phyloP scores from a whole-genome alignment of 805 yeast genomes.

The Starmerella cellae region DNA sequence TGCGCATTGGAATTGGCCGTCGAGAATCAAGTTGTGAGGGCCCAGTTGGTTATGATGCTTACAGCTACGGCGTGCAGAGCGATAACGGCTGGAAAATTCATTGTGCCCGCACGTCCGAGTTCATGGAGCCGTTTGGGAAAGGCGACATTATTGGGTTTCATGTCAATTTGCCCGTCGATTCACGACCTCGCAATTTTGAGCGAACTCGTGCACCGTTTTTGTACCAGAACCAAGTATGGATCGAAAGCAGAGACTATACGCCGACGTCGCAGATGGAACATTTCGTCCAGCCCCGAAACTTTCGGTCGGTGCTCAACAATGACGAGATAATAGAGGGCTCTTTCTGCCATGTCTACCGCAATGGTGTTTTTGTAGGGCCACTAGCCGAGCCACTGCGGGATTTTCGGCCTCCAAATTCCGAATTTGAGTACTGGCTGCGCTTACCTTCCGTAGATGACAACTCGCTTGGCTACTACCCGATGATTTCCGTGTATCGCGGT shows the following conservation, averaged over 20 bases:
- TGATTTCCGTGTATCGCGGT: constrained; percentile 65
- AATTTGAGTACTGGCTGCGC: constrained; percentile 21
- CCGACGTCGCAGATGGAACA: constrained; percentile 60
- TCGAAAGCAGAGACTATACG: constrained; percentile 73
- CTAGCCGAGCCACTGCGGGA: constrained; percentile 58
- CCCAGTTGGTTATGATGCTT: constrained; percentile 91
- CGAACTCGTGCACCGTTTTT: constrained; percentile 83
- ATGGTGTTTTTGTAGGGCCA: constrained; percentile 53
- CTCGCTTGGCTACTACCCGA: constrained; percentile 79
- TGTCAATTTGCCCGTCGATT: constrained; percentile 47
- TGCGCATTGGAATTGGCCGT: constrained; percentile 70
- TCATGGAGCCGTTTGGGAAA: constrained; percentile 45
- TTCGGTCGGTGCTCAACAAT: constrained; percentile 5
- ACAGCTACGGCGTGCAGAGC: constrained; percentile 85
- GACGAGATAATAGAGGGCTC: constrained; percentile 34
- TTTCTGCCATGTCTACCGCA: constrained; percentile 54
- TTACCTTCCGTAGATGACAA: constrained; percentile 52
- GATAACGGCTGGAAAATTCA: constrained; percentile 59
- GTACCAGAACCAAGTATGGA: constrained; percentile 61
- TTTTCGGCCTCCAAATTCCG: constrained; percentile 68
- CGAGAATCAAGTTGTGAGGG: constrained; percentile 84
- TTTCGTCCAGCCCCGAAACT: constrained; percentile 33
- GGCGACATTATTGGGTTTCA: constrained; percentile 81
- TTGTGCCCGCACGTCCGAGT: constrained; percentile 49
- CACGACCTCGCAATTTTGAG: constrained; percentile 10